Conservation (phyloP, 208 protist genomes). For the Porcisia deanei region DNA sequence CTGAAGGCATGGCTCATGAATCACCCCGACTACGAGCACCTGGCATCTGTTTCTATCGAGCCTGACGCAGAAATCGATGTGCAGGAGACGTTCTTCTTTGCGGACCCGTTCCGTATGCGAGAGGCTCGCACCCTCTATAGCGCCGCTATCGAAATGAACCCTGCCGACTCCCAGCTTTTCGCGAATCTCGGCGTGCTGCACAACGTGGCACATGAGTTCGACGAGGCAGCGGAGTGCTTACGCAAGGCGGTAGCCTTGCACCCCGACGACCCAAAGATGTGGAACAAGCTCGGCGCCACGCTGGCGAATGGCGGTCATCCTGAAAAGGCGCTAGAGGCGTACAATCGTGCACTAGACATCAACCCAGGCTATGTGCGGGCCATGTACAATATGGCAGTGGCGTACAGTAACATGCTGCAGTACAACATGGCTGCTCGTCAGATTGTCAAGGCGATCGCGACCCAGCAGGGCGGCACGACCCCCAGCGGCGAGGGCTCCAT, state of each 20-base stretch:
- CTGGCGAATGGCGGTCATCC: slow-evolving; percentile 79
- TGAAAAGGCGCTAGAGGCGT: slow-evolving; percentile 81
- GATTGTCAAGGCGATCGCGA: slow-evolving; percentile 73
- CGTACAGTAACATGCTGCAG: slow-evolving; percentile 79
- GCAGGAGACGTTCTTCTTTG: slow-evolving; percentile 73
- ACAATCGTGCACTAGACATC: slow-evolving; percentile 86
- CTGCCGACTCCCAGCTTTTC: slow-evolving; percentile 67
- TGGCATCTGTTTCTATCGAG: slow-evolving; percentile 60
- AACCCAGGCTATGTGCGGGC: slow-evolving; percentile 88
- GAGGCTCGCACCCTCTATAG: slow-evolving; percentile 70
- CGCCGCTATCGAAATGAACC: slow-evolving; percentile 82
- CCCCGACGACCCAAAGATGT: slow-evolving; percentile 74
- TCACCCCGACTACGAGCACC: slow-evolving; percentile 81
- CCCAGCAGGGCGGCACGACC: slow-evolving; percentile 75
- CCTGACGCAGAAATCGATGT: slow-evolving; percentile 48
- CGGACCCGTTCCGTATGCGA: slow-evolving; percentile 57
- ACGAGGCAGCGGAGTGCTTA: slow-evolving; percentile 75
- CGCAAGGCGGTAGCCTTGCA: slow-evolving; percentile 67
- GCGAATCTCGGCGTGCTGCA: slow-evolving; percentile 83
- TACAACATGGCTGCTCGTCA: slow-evolving; percentile 68
- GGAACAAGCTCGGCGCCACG: slow-evolving; percentile 92
- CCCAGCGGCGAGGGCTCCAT: slow-evolving; percentile 55
- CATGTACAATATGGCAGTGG: slow-evolving; percentile 91
- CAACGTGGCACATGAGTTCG: slow-evolving; percentile 83
- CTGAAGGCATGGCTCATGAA: slow-evolving; percentile 77